phyloP scores from a whole-genome alignment of 495 filamentous ascomycete species.

The Lophium mytilinum region DNA sequence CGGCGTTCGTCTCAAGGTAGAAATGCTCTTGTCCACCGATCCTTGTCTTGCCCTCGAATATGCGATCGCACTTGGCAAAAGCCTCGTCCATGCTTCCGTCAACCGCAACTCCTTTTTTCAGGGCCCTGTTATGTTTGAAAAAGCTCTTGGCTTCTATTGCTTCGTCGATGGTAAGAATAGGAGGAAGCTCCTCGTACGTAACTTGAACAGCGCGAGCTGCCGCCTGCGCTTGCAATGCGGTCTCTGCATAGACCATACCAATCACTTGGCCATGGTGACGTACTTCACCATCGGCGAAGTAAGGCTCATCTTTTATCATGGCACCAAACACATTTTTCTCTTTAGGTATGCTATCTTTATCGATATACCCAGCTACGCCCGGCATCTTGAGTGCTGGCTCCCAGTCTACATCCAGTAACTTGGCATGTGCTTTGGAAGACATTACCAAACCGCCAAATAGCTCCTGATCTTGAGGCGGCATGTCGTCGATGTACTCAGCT shows the following conservation, averaged over 20 bases:
- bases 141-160: slow-evolving; percentile 37
- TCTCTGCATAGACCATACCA: slow-evolving; percentile 38
- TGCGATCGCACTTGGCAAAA: slow-evolving; percentile 31
- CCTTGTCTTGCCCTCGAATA: slow-evolving; percentile 34
- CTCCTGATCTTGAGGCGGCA: slow-evolving; percentile 34
- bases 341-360: slow-evolving; percentile 33
- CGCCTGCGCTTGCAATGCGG: slow-evolving; percentile 32
- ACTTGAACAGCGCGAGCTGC: slow-evolving; percentile 33
- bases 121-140: slow-evolving; percentile 25
- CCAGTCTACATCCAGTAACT: slow-evolving; percentile 34
- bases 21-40: slow-evolving; percentile 41
- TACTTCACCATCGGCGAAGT: slow-evolving; percentile 37
- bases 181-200: slow-evolving; percentile 34
- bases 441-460: slow-evolving; percentile 34
- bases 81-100: slow-evolving; percentile 24
- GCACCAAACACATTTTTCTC: slow-evolving; percentile 34
- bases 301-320: slow-evolving; percentile 33
- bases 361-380: slow-evolving; percentile 39
- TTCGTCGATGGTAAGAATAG: slow-evolving; percentile 42
- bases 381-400: slow-evolving; percentile 31
- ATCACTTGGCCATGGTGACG: slow-evolving; percentile 33
- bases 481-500: slow-evolving; percentile 38
- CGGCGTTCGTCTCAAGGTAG: slow-evolving; percentile 37
- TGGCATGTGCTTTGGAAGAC: slow-evolving; percentile 37
- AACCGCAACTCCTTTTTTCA: slow-evolving; percentile 33